Conservation (phyloP, 345 rosid genomes). For the Cardamine occulta region DNA sequence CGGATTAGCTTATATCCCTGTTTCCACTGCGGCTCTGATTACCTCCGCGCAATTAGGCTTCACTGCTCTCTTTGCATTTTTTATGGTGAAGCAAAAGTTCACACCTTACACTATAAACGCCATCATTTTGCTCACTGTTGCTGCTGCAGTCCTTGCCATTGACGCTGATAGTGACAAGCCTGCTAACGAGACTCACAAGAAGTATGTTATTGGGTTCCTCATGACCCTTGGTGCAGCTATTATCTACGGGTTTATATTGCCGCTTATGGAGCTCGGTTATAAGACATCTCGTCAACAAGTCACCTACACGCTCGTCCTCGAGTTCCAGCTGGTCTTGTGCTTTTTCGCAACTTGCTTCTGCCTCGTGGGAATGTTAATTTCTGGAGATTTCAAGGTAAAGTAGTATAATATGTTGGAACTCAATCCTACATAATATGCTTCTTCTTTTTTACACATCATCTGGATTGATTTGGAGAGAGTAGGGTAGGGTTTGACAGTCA, state of each 20-base stretch:
- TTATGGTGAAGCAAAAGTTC: conserved; percentile 70
- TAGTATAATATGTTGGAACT: conserved; percentile 3
- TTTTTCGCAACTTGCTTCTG: conserved; percentile 59
- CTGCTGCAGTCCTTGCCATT: conserved; percentile 58
- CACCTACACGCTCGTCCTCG: conserved; percentile 61
- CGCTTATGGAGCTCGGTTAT: conserved; percentile 63
- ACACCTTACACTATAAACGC: conserved; percentile 62
- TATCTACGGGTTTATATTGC: conserved; percentile 61
- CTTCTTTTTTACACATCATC: not conserved
- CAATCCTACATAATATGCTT: not conserved
- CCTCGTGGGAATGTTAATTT: conserved; percentile 58
- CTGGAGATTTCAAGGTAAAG: conserved; percentile 60
- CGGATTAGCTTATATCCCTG: conserved; percentile 69
- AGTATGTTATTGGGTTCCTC: conserved; percentile 56
- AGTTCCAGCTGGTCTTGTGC: conserved; percentile 64
- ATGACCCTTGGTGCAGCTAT: conserved; percentile 60
- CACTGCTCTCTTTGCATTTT: conserved; percentile 65
- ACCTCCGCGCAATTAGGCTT: conserved; percentile 67
- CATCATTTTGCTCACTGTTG: conserved; percentile 55
- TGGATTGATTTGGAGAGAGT: not conserved
- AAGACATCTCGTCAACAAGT: conserved; percentile 55
- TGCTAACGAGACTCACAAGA: conserved; percentile 44
- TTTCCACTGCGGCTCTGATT: conserved; percentile 67
- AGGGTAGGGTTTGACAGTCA: no score
- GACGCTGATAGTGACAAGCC: conserved; percentile 57